Percentiles rank a stretch among this genome's conserved stretches.
These are phyloP conservation scores for Elsinoe fawcettii DNA, from an alignment of 2,329 filamentous ascomycete species.

Conservation along the genomic window DNA sequence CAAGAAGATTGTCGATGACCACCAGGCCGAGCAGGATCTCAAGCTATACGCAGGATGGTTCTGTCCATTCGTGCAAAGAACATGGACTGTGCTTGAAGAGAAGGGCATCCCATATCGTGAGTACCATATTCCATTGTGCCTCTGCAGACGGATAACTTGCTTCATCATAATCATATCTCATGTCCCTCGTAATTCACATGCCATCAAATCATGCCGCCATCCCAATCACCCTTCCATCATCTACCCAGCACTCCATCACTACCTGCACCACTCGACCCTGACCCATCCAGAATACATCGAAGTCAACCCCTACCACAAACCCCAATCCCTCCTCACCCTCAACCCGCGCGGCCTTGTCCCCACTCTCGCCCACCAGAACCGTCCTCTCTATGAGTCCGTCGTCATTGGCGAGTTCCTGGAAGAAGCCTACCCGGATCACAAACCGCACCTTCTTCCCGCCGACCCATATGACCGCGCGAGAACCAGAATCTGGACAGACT, in stretches of 20 bases:
- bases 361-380: constrained; percentile 50
- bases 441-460: constrained; percentile 47
- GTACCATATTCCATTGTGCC: constrained; percentile 29
- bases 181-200: background rate
- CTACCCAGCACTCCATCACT: background rate
- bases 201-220: background rate
- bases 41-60: constrained; percentile 32
- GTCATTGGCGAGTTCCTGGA: constrained; percentile 71
- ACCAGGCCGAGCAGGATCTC: constrained; percentile 25
- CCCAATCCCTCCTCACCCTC: constrained; percentile 56
- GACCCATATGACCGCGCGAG: constrained; percentile 58
- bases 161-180: background rate
- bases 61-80: constrained; percentile 60
- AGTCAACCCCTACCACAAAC: constrained; percentile 72
- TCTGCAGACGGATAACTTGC: background rate
- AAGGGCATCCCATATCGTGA: constrained; percentile 63
- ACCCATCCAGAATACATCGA: constrained; percentile 37
- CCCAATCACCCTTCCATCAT: background rate
- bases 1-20: constrained; percentile 30
- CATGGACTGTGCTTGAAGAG: constrained; percentile 65
- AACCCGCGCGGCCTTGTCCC: constrained; percentile 72
- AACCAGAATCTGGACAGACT: constrained; percentile 67
- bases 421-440: constrained; percentile 54
- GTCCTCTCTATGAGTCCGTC: constrained; percentile 63
- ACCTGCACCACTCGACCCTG: background rate